Evolutionary conservation across 2,329 filamentous ascomycete species (phyloP), one percentile per base, ranked within the genome.

Genomic region (Nigrospora oryzae): DNA sequence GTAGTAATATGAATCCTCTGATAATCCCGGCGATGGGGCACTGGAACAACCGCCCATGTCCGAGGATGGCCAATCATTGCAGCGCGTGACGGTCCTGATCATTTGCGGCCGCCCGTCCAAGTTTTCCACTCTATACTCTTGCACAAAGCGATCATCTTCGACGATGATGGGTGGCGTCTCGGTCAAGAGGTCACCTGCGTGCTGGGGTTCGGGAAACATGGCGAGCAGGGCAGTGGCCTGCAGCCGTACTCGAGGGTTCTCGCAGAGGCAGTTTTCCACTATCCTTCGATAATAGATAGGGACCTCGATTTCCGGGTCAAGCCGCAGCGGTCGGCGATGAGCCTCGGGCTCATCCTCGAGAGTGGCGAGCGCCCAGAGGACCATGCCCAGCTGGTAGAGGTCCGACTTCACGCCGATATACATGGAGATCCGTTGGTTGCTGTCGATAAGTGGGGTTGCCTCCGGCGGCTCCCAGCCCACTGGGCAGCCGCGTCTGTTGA

Each of bases 361-460:
- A 58, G 84, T 85, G 2, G 89, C 91, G 38, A 98, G 69, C 17
- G 88, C 89, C 89, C 91, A 98, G 3, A 98, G 69, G 2, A 95
- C 89, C 93, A 98, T 98, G 5, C 93, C 93, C 5, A 97, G 75
- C 64, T 98, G 93, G 58, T 86, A 98, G 1, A 98, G 72, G 64
- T 98, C 93, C 1, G 91, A 95, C 66, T 98, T 98, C 60, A 96
- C 89, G 12, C 93, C 91, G 60, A 98, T 97, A 59, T 95, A 96
- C 84, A 97, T 95, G 38, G 87, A 86, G 43, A 98, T 90, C 30
- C 89, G 79, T 63, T 96, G 90, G 46, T 86, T 87, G 63, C 83
- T 90, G 52, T 91, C 83, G 49, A 97, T 89, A 45, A 97, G 79
- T 6, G 79, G 77, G 14, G 83, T 84, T 45, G 94, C 85, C 65